Evolutionary conservation across 495 filamentous ascomycete species (phyloP).

Genomic region (Ascobolus immersus): DNA sequence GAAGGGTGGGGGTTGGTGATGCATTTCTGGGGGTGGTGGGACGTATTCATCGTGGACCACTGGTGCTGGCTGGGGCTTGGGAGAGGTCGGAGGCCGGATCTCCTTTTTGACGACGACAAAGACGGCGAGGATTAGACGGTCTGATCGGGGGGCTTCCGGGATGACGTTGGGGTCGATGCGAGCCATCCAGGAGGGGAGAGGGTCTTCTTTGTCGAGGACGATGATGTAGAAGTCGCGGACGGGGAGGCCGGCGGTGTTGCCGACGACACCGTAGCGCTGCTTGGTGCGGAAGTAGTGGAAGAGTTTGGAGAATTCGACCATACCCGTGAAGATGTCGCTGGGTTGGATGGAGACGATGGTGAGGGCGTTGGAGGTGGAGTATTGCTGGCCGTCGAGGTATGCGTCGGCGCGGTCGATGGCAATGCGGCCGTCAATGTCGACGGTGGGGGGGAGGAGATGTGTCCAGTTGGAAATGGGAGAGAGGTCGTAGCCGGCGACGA

Average conservation of each 20-base stretch:
- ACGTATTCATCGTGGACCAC: slow-evolving; percentile 6
- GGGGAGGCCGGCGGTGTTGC: slow-evolving; percentile 9
- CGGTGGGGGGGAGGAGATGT: slow-evolving; percentile 37
- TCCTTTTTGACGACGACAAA: neutral
- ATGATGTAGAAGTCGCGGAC: slow-evolving; percentile 17
- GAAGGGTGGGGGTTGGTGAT: neutral
- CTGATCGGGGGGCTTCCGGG: too few relatives aligned
- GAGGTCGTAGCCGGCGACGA: slow-evolving; percentile 58
- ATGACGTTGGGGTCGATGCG: too few relatives aligned
- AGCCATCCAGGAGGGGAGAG: too few relatives aligned
- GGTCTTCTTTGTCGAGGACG: neutral
- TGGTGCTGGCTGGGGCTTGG: slow-evolving; percentile 2
- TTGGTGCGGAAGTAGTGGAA: slow-evolving; percentile 64
- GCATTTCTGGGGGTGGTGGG: neutral
- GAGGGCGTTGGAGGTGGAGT: slow-evolving; percentile 12
- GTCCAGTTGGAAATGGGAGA: slow-evolving; percentile 36
- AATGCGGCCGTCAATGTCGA: slow-evolving; percentile 66
- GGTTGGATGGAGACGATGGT: slow-evolving; percentile 28
- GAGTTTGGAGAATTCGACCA: slow-evolving; percentile 38
- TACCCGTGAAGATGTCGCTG: slow-evolving; percentile 16
- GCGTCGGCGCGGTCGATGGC: slow-evolving; percentile 53
- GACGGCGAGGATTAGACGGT: slow-evolving; percentile 33
- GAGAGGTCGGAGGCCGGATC: slow-evolving; percentile 8
- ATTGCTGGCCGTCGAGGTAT: slow-evolving; percentile 47
- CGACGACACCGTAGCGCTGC: slow-evolving; percentile 19